Conservation (phyloP, 257 asterid genomes). For the Cordia subcordata region DNA sequence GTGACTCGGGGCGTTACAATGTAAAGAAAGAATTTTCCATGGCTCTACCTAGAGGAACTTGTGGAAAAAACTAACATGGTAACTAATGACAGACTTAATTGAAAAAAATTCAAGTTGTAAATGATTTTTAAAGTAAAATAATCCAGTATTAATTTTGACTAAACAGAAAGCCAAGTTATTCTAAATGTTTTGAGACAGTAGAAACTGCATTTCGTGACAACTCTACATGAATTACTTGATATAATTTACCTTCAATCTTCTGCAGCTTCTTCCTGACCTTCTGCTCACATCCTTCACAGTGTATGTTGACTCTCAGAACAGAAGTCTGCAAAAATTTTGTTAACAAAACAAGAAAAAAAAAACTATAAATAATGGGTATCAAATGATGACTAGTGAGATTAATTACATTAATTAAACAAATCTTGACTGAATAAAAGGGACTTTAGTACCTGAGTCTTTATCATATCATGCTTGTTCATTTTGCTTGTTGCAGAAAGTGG, state of each 20-base stretch:
- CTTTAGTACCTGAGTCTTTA: constrained; percentile 8
- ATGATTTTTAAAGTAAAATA: too few relatives aligned
- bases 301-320: constrained; percentile 9
- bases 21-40: too few relatives aligned
- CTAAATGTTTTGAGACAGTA: neutral
- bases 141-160: too few relatives aligned
- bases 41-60: too few relatives aligned
- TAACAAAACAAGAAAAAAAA: neutral
- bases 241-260: constrained; percentile 1
- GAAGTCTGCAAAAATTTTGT: neutral
- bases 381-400: neutral
- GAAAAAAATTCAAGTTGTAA: too few relatives aligned
- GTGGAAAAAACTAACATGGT: too few relatives aligned
- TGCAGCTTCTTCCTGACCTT: constrained; percentile 8
- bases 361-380: neutral
- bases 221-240: neutral
- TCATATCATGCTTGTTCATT: constrained; percentile 6
- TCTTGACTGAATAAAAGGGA: neutral
- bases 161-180: too few relatives aligned
- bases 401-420: neutral
- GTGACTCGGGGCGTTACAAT: too few relatives aligned
- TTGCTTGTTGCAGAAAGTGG: neutral
- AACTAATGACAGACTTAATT: too few relatives aligned
- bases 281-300: constrained; percentile 7
- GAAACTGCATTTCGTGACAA: neutral